These are phyloP conservation scores for Babesia sp. DNA, from an alignment of 169 alveolate species.

Conservation along the genomic window DNA sequence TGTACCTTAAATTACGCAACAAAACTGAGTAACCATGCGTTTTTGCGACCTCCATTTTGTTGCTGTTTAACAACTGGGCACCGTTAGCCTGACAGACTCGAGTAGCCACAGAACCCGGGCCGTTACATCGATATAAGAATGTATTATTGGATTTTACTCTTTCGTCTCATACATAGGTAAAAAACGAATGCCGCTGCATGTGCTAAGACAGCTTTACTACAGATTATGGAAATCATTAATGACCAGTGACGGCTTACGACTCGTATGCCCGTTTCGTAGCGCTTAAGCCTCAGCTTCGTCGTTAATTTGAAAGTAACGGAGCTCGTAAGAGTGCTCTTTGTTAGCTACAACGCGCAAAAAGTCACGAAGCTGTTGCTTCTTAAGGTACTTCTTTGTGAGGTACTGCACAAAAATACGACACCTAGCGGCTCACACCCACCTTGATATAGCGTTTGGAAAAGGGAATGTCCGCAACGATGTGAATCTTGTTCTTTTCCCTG, in stretches of 20 bases:
- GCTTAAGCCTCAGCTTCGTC: constrained; percentile 83
- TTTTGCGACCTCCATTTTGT: constrained; percentile 30
- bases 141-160: too few relatives aligned
- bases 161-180: too few relatives aligned
- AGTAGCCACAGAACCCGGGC: background rate
- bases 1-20: constrained; percentile 79
- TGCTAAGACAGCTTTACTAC: too few relatives aligned
- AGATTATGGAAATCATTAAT: background rate
- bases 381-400: constrained; percentile 96
- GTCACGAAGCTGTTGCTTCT: constrained; percentile 96
- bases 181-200: too few relatives aligned
- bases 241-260: background rate
- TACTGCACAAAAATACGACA: constrained; percentile 80
- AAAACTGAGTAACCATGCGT: constrained; percentile 74
- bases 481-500: constrained; percentile 88
- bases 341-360: constrained; percentile 96
- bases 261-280: background rate
- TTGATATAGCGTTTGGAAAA: constrained; percentile 96
- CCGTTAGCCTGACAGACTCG: background rate
- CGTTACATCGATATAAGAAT: too few relatives aligned
- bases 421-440: constrained; percentile 50
- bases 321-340: constrained; percentile 88
- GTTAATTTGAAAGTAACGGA: constrained; percentile 90
- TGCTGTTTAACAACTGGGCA: background rate
- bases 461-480: constrained; percentile 92